A percentile compares a stretch with the other conserved stretches of the same genome.
Evolutionary conservation across 257 asterid genomes (phyloP).

Genomic region (Agastache rugosa): DNA sequence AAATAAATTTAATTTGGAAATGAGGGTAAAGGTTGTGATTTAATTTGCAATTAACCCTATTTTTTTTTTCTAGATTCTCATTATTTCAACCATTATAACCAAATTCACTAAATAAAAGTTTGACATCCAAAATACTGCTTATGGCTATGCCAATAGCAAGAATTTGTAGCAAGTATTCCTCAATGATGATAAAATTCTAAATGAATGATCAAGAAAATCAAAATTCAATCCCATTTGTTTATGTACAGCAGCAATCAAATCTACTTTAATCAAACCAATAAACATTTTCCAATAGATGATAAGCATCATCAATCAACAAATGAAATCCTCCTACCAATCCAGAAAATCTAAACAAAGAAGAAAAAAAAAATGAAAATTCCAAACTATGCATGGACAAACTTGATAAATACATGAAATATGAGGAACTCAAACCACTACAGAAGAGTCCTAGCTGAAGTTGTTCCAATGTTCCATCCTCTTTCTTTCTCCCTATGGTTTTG

Average conservation of each 20-base stretch:
- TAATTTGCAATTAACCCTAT: too few species aligned
- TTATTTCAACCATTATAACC: too few species aligned
- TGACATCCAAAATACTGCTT: too few species aligned
- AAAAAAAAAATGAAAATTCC: background rate
- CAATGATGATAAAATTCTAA: background rate
- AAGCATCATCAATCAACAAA: slow-evolving; percentile 48
- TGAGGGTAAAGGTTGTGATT: too few species aligned
- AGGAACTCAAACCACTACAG: slow-evolving; percentile 41
- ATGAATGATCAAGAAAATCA: slow-evolving; percentile 15
- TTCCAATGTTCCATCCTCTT: slow-evolving; percentile 88
- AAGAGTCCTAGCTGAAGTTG: slow-evolving; percentile 58
- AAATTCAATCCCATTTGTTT: slow-evolving; percentile 28
- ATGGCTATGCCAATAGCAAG: background rate
- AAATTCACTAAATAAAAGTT: too few species aligned
- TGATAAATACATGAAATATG: slow-evolving; percentile 32
- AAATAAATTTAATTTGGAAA: too few species aligned
- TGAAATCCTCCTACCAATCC: slow-evolving; percentile 2
- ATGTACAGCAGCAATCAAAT: slow-evolving; percentile 40
- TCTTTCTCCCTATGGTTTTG: slow-evolving; percentile 76
- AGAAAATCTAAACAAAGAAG: background rate
- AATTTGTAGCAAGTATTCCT: background rate
- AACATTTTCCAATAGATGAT: slow-evolving; percentile 37
- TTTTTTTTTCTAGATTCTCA: too few species aligned
- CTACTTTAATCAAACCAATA: slow-evolving; percentile 38
- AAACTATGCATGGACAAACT: slow-evolving; percentile 31